Conservation (phyloP, 1,139 yeast genomes). For the Barnettozyma hawaiiensis region DNA sequence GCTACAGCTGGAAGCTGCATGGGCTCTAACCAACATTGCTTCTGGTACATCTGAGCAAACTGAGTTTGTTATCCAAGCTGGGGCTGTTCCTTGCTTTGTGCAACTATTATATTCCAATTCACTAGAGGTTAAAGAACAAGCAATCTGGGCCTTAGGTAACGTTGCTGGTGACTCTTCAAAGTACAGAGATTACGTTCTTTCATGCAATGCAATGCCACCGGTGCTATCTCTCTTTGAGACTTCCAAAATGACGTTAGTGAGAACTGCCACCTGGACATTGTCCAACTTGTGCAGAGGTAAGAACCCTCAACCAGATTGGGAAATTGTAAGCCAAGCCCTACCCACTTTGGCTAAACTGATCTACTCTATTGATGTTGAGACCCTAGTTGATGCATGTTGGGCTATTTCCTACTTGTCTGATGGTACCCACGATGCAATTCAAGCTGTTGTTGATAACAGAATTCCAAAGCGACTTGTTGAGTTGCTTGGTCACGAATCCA, state of each 20-base stretch:
- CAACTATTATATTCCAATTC: constrained; percentile 74
- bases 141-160: constrained; percentile 98
- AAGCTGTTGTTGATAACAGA: constrained; percentile 94
- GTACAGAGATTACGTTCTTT: constrained; percentile 83
- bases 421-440: constrained; percentile 89
- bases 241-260: constrained; percentile 77
- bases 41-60: constrained; percentile 94
- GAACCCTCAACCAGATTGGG: constrained; percentile 96
- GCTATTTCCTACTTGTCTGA: constrained; percentile 93
- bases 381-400: constrained; percentile 97
- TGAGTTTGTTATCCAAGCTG: constrained; percentile 81
- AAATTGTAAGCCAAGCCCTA: constrained; percentile 73
- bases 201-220: constrained; percentile 85
- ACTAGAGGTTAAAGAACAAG: constrained; percentile 93
- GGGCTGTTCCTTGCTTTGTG: constrained; percentile 91
- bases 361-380: constrained; percentile 87
- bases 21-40: constrained; percentile 98
- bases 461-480: constrained; percentile 94
- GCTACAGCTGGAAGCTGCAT: constrained; percentile 95
- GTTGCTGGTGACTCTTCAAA: constrained; percentile 95
- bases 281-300: constrained; percentile 96
- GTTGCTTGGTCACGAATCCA: constrained; percentile 73
- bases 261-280: constrained; percentile 98
- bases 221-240: constrained; percentile 73
- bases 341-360: constrained; percentile 91